Evolutionary conservation across 148 eudicot genomes (phyloP), one percentile per base, ranked within the genome.

Genomic region (Salicornia ramosissima): DNA sequence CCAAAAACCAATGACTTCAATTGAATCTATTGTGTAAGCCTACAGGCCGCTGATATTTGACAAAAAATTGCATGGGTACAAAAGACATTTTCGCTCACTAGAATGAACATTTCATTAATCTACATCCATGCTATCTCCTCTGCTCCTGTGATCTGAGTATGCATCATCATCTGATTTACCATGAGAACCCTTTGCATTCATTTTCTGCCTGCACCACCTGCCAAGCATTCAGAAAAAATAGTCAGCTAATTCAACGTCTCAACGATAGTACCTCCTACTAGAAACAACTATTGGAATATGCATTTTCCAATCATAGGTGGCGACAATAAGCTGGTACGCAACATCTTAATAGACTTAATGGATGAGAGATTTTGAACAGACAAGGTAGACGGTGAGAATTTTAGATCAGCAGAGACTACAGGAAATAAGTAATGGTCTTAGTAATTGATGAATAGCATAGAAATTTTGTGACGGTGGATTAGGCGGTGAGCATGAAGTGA

Each of bases 151-250:
- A 43, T 82, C 82, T 6, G 82, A 67, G 50, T 80, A 77, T 68
- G 31, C 19, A 19, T 55, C 49, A 40, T 80, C 80, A 21, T 85
- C 87, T 2, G 78, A 43, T 65, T 65, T 77, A 22, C 39, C 67
- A 69, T 83, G 51, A 58, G 81, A 73, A 34, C 77, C 77, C 79
- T 81, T 86, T 65, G 82, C 51, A 62, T 77, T 80, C 63, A 53
- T 30, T 60, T 75, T 75, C 36, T 74, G 82, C 63, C 74, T 85
- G 78, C 74, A 87, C 65, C 71, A 80, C 84, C 97, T 92, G 87
- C 25, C 57, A 62, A 42, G 25, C 40, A 59, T 43, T 21, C 33
- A 62, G 43, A 51, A 29, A 51, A 36, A 40, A 58, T 71, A 58
- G 33, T 28, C 30, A 58, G 75, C 22, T 36, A 50, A 61, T 10